Conservation (phyloP, 768 basidiomycete species). For the Collybia mongolica region DNA sequence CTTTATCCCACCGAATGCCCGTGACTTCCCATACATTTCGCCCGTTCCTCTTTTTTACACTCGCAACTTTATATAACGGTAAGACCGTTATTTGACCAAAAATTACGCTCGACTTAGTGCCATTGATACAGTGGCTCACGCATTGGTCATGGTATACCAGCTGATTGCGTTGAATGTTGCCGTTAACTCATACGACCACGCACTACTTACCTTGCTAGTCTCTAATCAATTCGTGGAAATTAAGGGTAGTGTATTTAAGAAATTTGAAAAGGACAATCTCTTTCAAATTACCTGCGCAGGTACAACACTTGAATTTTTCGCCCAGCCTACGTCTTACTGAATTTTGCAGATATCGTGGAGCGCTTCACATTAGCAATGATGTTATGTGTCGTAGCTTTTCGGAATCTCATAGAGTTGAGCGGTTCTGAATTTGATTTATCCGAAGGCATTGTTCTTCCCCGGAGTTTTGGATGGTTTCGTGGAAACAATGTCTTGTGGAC, state of each 20-base stretch:
- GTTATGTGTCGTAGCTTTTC: constrained; percentile 87
- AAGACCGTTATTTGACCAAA: constrained; percentile 20
- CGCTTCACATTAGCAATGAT: constrained; percentile 91
- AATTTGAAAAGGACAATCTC: constrained; percentile 97
- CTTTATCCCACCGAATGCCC: constrained; percentile 59
- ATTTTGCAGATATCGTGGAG: constrained; percentile 87
- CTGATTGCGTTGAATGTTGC: constrained; percentile 94
- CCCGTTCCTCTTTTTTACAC: constrained; percentile 79
- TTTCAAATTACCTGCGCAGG: constrained; percentile 96
- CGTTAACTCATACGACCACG: constrained; percentile 96
- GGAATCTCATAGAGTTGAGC: constrained; percentile 92
- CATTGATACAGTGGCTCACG: constrained; percentile 65
- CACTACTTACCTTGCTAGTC: constrained; percentile 88
- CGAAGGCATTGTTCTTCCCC: constrained; percentile 71
- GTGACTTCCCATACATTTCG: constrained; percentile 67
- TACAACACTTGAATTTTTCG: not conserved
- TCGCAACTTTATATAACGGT: constrained; percentile 86
- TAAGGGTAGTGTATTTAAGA: constrained; percentile 99
- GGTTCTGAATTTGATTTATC: constrained; percentile 85
- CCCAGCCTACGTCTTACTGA: too few species aligned
- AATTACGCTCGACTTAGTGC: not conserved
- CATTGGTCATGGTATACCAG: constrained; percentile 95
- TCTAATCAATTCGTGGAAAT: constrained; percentile 99
- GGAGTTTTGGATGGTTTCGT: constrained; percentile 82
- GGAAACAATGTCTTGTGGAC: constrained; percentile 82